Evolutionary conservation across 2,329 filamentous ascomycete species (phyloP), one percentile per base, ranked within the genome.

Genomic region (Stromatinia cepivora): DNA sequence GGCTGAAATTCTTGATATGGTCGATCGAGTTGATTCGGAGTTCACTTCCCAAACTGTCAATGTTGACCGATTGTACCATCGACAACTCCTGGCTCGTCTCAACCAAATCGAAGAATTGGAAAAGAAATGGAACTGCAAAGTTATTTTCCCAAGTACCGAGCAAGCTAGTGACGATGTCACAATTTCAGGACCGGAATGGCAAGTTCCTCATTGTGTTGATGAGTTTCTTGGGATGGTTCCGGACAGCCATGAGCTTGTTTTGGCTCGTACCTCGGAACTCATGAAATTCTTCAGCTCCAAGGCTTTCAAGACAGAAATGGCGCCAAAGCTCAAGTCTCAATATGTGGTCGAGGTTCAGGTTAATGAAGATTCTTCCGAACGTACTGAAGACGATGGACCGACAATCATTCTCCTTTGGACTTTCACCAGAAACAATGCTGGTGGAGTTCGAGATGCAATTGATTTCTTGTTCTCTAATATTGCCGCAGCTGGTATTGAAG

Each of bases 121-220:
- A 83, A 96, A 97, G 85, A 97, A 97, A 82, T 98, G 94, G 91
- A 98, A 98, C 80, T 99, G 95, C 89, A 98, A 98, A 84, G 96
- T 99, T 78, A 92, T 93, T 75, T 99, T 99, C 79, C 95, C 95
- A 10, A 97, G 94, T 81, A 98, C 95, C 13, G 95, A 99, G 80
- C 92, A 96, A 81, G 95, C 95, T 31, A 98, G 94, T 79, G 95
- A 99, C 77, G 91, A 96, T 77, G 93, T 99, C 66, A 96, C 91
- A 25, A 93, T 99, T 70, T 97, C 93, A 71, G 95, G 95, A 6
- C 95, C 95, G 63, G 94, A 98, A 82, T 99, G 96, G 87, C 95
- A 98, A 84, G 94, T 99, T 48, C 94, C 95, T 72, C 92, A 97
- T 79, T 97, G 94, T 76, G 93, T 97, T 63, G 95, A 99, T 79